Evolutionary conservation across 352 stramenopile species (phyloP), one percentile per base, ranked within the genome.

Genomic region (Pythium myriotylum): DNA sequence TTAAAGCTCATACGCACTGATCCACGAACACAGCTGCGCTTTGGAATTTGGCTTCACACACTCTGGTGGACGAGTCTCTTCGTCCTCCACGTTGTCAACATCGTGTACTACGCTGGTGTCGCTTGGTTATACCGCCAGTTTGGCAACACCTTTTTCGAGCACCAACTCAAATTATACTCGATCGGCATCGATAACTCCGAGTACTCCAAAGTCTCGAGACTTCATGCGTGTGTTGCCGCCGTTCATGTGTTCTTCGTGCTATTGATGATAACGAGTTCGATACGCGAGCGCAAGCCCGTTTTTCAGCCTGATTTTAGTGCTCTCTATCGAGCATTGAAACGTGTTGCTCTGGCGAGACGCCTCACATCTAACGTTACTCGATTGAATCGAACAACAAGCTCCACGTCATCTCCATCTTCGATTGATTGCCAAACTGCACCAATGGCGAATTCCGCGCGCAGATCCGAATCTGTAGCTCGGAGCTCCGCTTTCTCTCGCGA

Each of bases 161-260:
- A 50, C 20, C 55, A 63, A 20, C 45, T 63, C n/a, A 16, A 20
- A 1, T 50, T 37, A 3, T 63, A 41, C 46, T 7, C 3, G 19
- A 62, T 62, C 20, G 55, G 55, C 2, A 39, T 63, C 23, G n/a
- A 35, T 1, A 33, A 10, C 10, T 40, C 55, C 2, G 27, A 56
- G n/a, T 19, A 56, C 12, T 4, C 0, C 0, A 26, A 33, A 6
- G 16, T 63, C 35, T 13, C 55, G 4, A 20, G 1, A 1, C 48
- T 63, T 35, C 55, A 63, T 26, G 16, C 16, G 20, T 17, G 17
- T 10, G 9, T 63, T 22, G 55, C 55, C 1, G 55, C 55, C 13
- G 20, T 63, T 32, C 55, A 63, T 37, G 55, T n/a, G 1, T 51
- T 56, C 19, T 63, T 63, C 46, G 32, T 63, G 20, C 0, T 55